phyloP scores from a whole-genome alignment of 257 asterid genomes.

The Solanum etuberosum region DNA sequence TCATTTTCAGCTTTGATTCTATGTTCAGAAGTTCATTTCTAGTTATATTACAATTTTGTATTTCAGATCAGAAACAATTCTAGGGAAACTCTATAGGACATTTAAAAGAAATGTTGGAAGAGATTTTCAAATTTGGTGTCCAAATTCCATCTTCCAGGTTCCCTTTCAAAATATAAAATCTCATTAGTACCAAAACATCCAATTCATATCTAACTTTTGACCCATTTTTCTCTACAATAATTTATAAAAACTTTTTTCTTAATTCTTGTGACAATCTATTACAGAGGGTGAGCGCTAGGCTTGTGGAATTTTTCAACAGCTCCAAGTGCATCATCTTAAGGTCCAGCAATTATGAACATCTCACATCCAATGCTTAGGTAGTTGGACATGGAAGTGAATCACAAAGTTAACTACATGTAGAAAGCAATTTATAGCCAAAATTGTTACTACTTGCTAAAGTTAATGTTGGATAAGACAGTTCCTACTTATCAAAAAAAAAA shows the following conservation, averaged over 20 bases:
- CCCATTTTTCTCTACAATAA: background rate
- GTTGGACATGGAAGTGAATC: background rate
- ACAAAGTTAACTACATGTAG: background rate
- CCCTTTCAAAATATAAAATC: background rate
- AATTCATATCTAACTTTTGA: background rate
- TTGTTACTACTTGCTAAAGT: background rate
- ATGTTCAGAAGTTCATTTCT: background rate
- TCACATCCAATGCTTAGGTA: background rate
- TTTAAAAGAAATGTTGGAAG: background rate
- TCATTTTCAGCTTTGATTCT: background rate
- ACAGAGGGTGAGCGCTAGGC: background rate
- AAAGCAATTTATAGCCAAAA: background rate
- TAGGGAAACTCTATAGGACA: background rate
- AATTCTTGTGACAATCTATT: background rate
- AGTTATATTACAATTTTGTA: background rate
- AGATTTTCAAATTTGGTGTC: background rate
- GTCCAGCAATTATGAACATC: background rate
- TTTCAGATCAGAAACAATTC: background rate
- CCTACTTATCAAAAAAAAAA: background rate
- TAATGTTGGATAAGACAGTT: background rate
- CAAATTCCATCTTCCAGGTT: background rate
- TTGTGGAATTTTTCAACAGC: background rate
- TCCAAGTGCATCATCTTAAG: background rate
- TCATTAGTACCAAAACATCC: background rate
- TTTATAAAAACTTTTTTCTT: background rate